Percentiles rank a stretch among this genome's conserved stretches.
Conservation (phyloP, 257 asterid genomes). For the Forsythia suspensa region DNA sequence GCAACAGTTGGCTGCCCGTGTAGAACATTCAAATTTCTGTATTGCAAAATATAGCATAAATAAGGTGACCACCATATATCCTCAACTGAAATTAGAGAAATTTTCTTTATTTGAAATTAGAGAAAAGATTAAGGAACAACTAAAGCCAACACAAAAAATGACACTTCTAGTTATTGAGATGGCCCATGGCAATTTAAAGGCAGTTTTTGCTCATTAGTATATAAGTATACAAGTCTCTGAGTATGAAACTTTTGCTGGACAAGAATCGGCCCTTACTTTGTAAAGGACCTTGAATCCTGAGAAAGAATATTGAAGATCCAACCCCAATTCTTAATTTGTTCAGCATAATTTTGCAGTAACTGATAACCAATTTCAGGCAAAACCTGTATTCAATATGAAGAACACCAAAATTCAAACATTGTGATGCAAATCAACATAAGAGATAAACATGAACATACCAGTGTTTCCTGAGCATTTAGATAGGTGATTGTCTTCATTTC, state of each 20-base stretch:
- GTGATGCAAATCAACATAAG: constrained; percentile 18
- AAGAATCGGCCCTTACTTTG: constrained; percentile 47
- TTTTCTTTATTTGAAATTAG: neutral
- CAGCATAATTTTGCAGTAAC: constrained; percentile 77
- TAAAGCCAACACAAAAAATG: constrained; percentile 16
- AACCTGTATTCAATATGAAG: constrained; percentile 44
- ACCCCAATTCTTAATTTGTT: constrained; percentile 83
- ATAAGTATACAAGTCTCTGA: constrained; percentile 2
- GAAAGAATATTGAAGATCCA: constrained; percentile 84
- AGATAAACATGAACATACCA: constrained; percentile 49
- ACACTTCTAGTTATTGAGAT: constrained; percentile 1
- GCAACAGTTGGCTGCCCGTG: constrained; percentile 63
- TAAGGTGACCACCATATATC: constrained; percentile 19
- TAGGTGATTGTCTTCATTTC: constrained; percentile 63
- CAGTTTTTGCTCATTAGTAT: constrained; percentile 6
- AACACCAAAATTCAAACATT: constrained; percentile 23
- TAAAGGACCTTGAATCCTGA: constrained; percentile 62
- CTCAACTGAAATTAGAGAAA: neutral
- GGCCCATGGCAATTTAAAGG: neutral
- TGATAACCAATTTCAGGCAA: constrained; percentile 92
- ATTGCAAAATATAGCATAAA: constrained; percentile 16
- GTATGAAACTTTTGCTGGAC: constrained; percentile 11
- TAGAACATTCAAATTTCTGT: constrained; percentile 74
- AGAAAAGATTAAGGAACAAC: constrained; percentile 13
- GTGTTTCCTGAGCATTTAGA: constrained; percentile 73